Evolutionary conservation across 176 grass and related monocot genomes (phyloP).

Genomic region (Dendrocalamus sinicus): DNA sequence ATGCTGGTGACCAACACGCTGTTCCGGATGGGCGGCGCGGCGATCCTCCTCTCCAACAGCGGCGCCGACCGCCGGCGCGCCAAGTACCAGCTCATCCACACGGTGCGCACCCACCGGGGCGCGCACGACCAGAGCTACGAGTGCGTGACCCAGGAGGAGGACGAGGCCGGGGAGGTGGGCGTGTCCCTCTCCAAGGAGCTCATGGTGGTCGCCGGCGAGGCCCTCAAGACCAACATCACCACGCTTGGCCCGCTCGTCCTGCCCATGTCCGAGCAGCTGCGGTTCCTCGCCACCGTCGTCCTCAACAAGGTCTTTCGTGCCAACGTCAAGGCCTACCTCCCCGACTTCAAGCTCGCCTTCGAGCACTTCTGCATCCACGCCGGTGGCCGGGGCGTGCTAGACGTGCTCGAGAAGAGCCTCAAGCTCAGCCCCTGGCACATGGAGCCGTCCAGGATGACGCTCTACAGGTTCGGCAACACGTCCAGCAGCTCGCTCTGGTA

Average conservation of each 20-base stretch:
- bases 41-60: slow-evolving; percentile 79
- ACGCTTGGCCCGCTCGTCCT: slow-evolving; percentile 72
- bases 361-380: slow-evolving; percentile 99
- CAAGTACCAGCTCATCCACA: slow-evolving; percentile 94
- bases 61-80: slow-evolving; percentile 42
- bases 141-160: slow-evolving; percentile 88
- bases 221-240: slow-evolving; percentile 91
- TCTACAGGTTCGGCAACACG: slow-evolving; percentile 92
- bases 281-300: slow-evolving; percentile 74
- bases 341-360: slow-evolving; percentile 83
- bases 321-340: slow-evolving; percentile 62
- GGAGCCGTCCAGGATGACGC: slow-evolving; percentile 91
- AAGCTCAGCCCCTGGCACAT: slow-evolving; percentile 79
- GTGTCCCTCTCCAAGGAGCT: slow-evolving; percentile 90
- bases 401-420: slow-evolving; percentile 84
- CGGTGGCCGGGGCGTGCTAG: slow-evolving; percentile 76
- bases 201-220: slow-evolving; percentile 84
- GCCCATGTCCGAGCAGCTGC: slow-evolving; percentile 84
- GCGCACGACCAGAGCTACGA: slow-evolving; percentile 71
- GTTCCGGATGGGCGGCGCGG: slow-evolving; percentile 84
- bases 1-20: slow-evolving; percentile 93
- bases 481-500: slow-evolving; percentile 98
- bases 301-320: slow-evolving; percentile 72
- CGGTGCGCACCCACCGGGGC: slow-evolving; percentile 74
- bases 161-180: slow-evolving; percentile 60